These are phyloP conservation scores for Pueraria montana DNA, from an alignment of 306 rosid genomes.

Conservation along the genomic window DNA sequence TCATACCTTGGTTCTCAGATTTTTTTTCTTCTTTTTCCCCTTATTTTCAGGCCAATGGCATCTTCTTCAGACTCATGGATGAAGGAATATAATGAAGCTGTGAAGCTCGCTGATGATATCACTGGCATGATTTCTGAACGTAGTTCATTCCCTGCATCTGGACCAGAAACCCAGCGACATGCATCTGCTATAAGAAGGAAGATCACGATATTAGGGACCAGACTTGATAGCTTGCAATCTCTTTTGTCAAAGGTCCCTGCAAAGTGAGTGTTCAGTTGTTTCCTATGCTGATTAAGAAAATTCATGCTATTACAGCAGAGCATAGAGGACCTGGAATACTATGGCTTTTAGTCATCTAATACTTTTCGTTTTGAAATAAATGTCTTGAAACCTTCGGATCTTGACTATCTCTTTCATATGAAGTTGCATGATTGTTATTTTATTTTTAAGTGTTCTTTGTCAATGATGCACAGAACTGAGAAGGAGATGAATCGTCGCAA, in stretches of 20 bases:
- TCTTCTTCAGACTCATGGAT: slow-evolving; percentile 93
- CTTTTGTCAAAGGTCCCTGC: slow-evolving; percentile 82
- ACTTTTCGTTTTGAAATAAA: slow-evolving; percentile 14
- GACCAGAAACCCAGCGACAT: slow-evolving; percentile 94
- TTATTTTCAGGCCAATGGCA: slow-evolving; percentile 72
- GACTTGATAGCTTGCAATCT: slow-evolving; percentile 94
- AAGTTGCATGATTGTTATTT: slow-evolving; percentile 36
- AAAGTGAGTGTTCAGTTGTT: slow-evolving; percentile 68
- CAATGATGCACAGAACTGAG: slow-evolving; percentile 70
- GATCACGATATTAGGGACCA: slow-evolving; percentile 92
- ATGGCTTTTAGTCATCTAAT: slow-evolving; percentile 11
- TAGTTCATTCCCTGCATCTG: slow-evolving; percentile 72
- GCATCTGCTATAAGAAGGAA: slow-evolving; percentile 95
- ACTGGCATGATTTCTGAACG: slow-evolving; percentile 89
- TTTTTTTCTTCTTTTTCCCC: not conserved
- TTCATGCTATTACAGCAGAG: not conserved
- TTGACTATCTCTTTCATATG: slow-evolving; percentile 20
- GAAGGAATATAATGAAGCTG: slow-evolving; percentile 93
- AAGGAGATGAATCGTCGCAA: slow-evolving; percentile 99
- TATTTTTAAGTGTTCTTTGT: slow-evolving; percentile 45
- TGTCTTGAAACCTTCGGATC: slow-evolving; percentile 16
- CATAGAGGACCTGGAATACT: slow-evolving; percentile 31
- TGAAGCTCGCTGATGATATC: slow-evolving; percentile 91
- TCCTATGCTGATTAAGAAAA: slow-evolving; percentile 27
- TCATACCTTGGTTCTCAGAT: slow-evolving; percentile 6